Percentiles rank a stretch among this genome's conserved stretches.
phyloP scores from a whole-genome alignment of 768 basidiomycete species.

The Chalciporus chontae region DNA sequence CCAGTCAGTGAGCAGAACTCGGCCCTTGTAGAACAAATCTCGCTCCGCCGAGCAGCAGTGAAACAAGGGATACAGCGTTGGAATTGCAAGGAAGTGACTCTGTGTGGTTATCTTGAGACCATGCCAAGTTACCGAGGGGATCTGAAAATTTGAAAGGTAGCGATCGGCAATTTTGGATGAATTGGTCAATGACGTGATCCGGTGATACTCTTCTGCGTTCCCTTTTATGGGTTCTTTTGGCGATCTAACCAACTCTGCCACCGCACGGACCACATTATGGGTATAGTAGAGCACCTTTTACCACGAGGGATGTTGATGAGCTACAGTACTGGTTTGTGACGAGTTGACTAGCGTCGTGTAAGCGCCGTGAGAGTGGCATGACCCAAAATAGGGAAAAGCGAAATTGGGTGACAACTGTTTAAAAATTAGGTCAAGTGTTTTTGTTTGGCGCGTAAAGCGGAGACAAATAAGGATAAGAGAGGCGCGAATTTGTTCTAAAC shows the following conservation, averaged over 20 bases:
- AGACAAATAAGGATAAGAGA: conserved; percentile 42
- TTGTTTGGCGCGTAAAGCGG: conserved; percentile 38
- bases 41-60: background rate
- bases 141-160: conserved; percentile 19
- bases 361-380: conserved; percentile 7
- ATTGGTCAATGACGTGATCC: conserved; percentile 33
- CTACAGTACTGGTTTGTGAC: background rate
- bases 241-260: conserved; percentile 21
- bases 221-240: conserved; percentile 13
- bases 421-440: conserved; percentile 34
- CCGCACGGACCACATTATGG: conserved; percentile 26
- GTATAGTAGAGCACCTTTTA: background rate
- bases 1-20: background rate
- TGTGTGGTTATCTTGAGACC: too few relatives aligned
- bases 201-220: conserved; percentile 15
- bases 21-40: background rate
- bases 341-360: background rate
- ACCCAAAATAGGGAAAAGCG: conserved; percentile 2
- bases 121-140: background rate
- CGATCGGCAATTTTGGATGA: conserved; percentile 31
- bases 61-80: background rate
- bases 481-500: conserved; percentile 33
- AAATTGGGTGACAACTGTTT: conserved; percentile 10
- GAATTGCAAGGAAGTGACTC: background rate
- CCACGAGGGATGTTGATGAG: too few relatives aligned